Base-by-base conservation (phyloP, 2,329 filamentous ascomycete genomes). In the Neonectria magnoliae region DNA sequence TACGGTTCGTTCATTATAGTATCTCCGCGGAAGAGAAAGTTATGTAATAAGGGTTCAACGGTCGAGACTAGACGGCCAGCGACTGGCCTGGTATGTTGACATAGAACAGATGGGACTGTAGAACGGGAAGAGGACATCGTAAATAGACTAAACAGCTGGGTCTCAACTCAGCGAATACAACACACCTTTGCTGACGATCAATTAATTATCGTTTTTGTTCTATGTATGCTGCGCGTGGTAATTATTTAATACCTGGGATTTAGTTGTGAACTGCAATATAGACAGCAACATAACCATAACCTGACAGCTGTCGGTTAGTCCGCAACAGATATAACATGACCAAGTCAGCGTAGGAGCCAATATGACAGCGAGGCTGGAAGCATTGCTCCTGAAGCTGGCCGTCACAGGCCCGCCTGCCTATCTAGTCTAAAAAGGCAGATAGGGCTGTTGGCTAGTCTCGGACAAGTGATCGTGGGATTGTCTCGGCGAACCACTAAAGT, bases 401-500 rank as follows among this genome's bases (percentile, higher is more conserved):
- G 22, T 5, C 16, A 48, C 20, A 9, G 47, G 25, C 47, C 8
- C 13, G 25, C n/a, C 14, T 22, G 4, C 22, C 25, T 25, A 25
- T 25, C 25, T 29, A 18, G 47, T 50, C 27, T 31, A 11, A 18
- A 48, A 22, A n/a, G 16, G 13, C 6, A 51, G 48, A 31, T 51
- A 42, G 48, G 31, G 48, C n/a, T 51, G 29, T 51, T n/a, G 29
- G 36, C 29, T n/a, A 33, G 29, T 16, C 48, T 33, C 48, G 48
- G 27, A 3, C 48, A 51, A 51, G 66, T 62, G 64, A 59, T 29
- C 3, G 45, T 7, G 29, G 45, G 14, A 22, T 29, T 20, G 18
- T 13, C 7, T n/a, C 14, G 45, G 45, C 48, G 11, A 33, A 22
- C 9, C 11, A 33, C 31, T 33, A 25, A 25, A 25, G 25, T 25